phyloP scores from a whole-genome alignment of 371 early-diverging fungal species.

The Mucor lusitanicus region DNA sequence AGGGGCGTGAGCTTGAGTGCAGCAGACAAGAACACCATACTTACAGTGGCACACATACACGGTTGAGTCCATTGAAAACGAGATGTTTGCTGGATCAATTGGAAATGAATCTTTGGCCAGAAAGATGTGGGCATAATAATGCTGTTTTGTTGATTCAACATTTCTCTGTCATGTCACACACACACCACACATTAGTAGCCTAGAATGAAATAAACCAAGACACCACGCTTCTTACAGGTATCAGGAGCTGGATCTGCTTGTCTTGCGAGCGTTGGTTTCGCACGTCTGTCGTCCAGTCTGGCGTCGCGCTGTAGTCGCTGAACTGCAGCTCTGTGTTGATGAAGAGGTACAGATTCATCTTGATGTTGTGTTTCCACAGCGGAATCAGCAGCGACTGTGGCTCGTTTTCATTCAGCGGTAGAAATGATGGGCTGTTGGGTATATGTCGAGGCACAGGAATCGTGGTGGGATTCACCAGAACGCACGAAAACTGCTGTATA shows the following conservation, averaged over 20 bases:
- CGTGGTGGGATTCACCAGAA: neutral
- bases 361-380: slow-evolving; percentile 4
- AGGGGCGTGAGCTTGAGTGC: neutral
- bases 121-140: slow-evolving; percentile 6
- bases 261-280: neutral
- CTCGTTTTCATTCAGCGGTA: neutral
- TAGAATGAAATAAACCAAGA: neutral
- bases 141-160: neutral
- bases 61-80: neutral
- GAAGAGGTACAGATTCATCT: neutral
- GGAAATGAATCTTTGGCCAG: slow-evolving; percentile 10
- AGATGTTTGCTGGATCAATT: slow-evolving; percentile 7
- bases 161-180: neutral
- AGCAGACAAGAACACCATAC: neutral
- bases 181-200: neutral
- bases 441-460: neutral
- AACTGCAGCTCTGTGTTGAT: neutral
- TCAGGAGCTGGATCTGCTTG: neutral
- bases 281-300: neutral
- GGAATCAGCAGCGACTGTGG: slow-evolving; percentile 8
- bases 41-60: slow-evolving; percentile 7
- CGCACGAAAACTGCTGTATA: neutral
- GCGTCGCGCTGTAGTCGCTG: neutral
- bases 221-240: neutral
- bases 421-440: neutral